These are phyloP conservation scores for Boechera stricta DNA, from an alignment of 345 rosid species.

Conservation along the genomic window DNA sequence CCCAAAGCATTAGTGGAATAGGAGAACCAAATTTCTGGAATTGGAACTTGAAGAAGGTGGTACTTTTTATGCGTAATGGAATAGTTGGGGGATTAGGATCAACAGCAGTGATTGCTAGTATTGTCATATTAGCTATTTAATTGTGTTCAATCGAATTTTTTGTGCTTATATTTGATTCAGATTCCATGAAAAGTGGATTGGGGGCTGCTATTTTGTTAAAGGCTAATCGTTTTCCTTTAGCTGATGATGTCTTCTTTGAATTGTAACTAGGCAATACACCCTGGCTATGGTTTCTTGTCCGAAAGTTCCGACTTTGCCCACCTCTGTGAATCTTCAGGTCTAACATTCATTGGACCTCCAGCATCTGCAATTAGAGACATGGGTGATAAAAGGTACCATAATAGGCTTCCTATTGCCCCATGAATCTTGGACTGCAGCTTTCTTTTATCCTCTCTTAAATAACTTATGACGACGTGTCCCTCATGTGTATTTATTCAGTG, in stretches of 20 bases:
- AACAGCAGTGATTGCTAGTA: neutral
- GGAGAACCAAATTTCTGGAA: neutral
- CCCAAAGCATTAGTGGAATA: neutral
- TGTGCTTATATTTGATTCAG: neutral
- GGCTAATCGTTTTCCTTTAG: slow-evolving; percentile 19
- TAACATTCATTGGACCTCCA: slow-evolving; percentile 89
- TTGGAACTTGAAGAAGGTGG: neutral
- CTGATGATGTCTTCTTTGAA: slow-evolving; percentile 30
- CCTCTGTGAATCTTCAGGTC: slow-evolving; percentile 79
- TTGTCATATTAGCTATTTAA: no score
- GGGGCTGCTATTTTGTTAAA: neutral
- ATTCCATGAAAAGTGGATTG: neutral
- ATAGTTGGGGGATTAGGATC: neutral
- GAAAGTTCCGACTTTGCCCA: slow-evolving; percentile 85
- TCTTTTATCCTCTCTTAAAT: neutral
- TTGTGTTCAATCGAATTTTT: neutral
- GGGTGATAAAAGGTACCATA: slow-evolving; percentile 91
- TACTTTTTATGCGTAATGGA: neutral
- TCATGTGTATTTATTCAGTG: slow-evolving; percentile 54
- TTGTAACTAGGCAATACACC: slow-evolving; percentile 77
- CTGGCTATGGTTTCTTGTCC: slow-evolving; percentile 91
- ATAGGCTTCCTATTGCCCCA: neutral
- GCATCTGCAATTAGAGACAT: slow-evolving; percentile 91
- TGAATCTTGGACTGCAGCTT: neutral
- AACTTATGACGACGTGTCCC: slow-evolving; percentile 3